These are phyloP conservation scores for Torulaspora gathmanii DNA, from an alignment of 805 yeast species.

Conservation along the genomic window DNA sequence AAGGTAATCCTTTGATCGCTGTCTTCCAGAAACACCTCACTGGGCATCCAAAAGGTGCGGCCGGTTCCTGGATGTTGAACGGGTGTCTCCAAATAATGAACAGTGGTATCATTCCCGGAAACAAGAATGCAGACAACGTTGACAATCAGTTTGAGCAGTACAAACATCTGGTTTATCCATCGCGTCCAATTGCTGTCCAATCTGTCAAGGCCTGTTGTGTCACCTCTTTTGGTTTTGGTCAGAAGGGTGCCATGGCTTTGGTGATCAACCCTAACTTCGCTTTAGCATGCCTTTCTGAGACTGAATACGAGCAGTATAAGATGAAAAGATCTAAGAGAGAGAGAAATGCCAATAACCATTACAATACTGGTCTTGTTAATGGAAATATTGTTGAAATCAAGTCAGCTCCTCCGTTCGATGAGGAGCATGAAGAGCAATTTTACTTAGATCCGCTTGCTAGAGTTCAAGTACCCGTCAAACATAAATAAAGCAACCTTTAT, in stretches of 20 bases:
- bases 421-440: constrained; percentile 72
- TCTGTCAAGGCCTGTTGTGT: constrained; percentile 90
- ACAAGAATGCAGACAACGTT: constrained; percentile 90
- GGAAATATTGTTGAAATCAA: constrained; percentile 83
- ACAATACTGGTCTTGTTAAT: constrained; percentile 81
- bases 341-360: constrained; percentile 78
- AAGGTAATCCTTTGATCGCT: constrained; percentile 89
- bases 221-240: constrained; percentile 96
- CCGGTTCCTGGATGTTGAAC: constrained; percentile 98
- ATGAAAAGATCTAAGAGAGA: constrained; percentile 66
- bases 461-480: constrained; percentile 36
- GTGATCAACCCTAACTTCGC: constrained; percentile 84
- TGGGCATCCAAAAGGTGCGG: constrained; percentile 99
- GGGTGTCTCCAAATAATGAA: constrained; percentile 87
- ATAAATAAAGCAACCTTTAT: too few species aligned
- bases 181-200: constrained; percentile 79
- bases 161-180: constrained; percentile 82
- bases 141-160: constrained; percentile 69
- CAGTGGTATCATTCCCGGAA: constrained; percentile 89
- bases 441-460: constrained; percentile 89
- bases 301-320: constrained; percentile 62
- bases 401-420: constrained; percentile 77
- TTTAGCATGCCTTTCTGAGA: constrained; percentile 64
- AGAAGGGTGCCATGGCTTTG: constrained; percentile 91
- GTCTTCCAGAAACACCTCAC: constrained; percentile 94